Conservation (phyloP, 495 filamentous ascomycete genomes). For the Bathelium albidoporum region DNA sequence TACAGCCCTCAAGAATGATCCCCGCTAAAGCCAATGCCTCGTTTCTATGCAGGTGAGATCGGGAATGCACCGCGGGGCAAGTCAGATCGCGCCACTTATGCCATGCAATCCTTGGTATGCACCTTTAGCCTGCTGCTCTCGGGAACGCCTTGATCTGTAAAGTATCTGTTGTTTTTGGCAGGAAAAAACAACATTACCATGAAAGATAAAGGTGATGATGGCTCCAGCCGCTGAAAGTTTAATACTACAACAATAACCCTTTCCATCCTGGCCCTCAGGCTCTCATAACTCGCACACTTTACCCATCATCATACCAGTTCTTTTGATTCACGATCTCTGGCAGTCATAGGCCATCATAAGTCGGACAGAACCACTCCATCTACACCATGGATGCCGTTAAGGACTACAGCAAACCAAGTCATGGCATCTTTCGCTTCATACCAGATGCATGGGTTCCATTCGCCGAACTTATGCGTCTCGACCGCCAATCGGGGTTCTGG, state of each 20-base stretch:
- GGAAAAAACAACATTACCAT: neutral
- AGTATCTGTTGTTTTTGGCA: neutral
- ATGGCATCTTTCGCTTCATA: slow-evolving; percentile 18
- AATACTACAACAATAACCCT: neutral
- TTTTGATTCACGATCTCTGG: neutral
- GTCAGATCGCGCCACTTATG: too few species aligned
- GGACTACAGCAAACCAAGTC: neutral
- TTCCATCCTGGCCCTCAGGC: neutral
- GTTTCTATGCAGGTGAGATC: too few species aligned
- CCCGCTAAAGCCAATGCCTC: too few species aligned
- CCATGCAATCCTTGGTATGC: too few species aligned
- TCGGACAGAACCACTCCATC: neutral
- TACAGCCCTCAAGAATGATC: too few species aligned
- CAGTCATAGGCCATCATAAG: neutral
- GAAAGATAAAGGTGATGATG: neutral
- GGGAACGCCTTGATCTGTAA: neutral
- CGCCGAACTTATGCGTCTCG: slow-evolving; percentile 35
- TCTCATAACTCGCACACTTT: neutral
- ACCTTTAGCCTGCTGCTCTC: neutral
- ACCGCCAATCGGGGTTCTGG: slow-evolving; percentile 30
- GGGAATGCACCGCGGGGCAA: too few species aligned
- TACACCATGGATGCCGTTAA: neutral
- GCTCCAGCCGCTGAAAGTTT: neutral
- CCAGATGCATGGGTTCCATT: slow-evolving; percentile 32
- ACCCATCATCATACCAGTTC: neutral